These are phyloP conservation scores for Chondrus crispus DNA, from an alignment of 23 red algal genomes.

Conservation along the genomic window DNA sequence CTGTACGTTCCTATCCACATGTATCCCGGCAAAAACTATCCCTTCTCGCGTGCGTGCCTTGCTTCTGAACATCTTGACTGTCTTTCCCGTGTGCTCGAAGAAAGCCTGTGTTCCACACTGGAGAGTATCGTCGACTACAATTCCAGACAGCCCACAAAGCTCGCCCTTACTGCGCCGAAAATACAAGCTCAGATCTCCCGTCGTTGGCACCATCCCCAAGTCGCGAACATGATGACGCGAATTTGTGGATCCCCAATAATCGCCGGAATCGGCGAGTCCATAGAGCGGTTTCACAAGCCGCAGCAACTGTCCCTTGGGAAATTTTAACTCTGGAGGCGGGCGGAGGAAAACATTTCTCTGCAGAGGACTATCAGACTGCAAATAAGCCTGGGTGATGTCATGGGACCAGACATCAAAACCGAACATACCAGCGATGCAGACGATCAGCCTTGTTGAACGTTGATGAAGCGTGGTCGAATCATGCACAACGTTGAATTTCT, in stretches of 20 bases:
- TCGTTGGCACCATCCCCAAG: background rate
- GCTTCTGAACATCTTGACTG: background rate
- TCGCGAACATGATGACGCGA: background rate
- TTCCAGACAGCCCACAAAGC: background rate
- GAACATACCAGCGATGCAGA: background rate
- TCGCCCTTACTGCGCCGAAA: background rate
- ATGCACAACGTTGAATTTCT: slow-evolving; percentile 1
- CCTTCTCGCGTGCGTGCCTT: background rate
- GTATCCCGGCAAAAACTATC: background rate
- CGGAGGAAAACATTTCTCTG: background rate
- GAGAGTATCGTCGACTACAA: background rate
- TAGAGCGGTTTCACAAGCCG: background rate
- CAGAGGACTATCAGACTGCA: background rate
- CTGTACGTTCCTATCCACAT: background rate
- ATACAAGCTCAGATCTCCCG: background rate
- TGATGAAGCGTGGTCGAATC: background rate
- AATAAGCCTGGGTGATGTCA: slow-evolving; percentile 22
- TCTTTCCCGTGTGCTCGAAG: background rate
- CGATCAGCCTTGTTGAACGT: background rate
- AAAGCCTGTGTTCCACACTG: background rate
- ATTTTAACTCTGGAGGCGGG: background rate
- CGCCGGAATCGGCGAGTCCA: background rate
- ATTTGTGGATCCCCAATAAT: background rate
- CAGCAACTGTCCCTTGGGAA: background rate
- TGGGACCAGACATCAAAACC: background rate